A percentile compares a stretch with the other conserved stretches of the same genome.
Evolutionary conservation across 495 filamentous ascomycete genomes (phyloP).

Genomic region (Penicillium canescens): DNA sequence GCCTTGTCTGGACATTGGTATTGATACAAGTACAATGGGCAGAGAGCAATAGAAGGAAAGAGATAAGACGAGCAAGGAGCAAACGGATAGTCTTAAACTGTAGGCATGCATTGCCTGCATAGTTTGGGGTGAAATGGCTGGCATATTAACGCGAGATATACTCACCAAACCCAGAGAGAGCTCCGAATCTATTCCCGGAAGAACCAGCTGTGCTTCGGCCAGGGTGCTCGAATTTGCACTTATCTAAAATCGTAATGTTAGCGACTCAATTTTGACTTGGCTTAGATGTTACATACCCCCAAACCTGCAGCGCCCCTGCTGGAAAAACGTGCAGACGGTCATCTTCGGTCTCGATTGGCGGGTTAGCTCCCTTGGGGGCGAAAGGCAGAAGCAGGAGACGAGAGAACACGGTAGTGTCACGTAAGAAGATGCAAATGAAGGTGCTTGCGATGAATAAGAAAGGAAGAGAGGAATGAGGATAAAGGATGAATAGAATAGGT

Average conservation of each 20-base stretch:
- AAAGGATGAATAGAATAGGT: no score
- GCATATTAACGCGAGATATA: slow-evolving; percentile 4
- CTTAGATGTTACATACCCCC: slow-evolving; percentile 50
- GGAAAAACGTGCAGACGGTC: slow-evolving; percentile 70
- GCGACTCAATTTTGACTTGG: background rate
- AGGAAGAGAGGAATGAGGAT: no score
- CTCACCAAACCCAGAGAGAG: slow-evolving; percentile 41
- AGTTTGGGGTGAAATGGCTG: background rate
- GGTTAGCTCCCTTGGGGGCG: background rate
- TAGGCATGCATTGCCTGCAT: background rate
- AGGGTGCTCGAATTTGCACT: slow-evolving; percentile 58
- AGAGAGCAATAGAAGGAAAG: background rate
- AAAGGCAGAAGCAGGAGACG: background rate
- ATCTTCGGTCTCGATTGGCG: slow-evolving; percentile 32
- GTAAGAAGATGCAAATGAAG: no score
- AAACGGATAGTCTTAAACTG: background rate
- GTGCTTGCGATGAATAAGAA: no score
- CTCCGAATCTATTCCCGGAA: slow-evolving; percentile 46
- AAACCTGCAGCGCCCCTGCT: slow-evolving; percentile 70
- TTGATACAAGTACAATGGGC: background rate
- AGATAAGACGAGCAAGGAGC: background rate
- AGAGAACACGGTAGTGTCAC: no score
- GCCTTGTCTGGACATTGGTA: background rate
- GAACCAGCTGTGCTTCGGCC: slow-evolving; percentile 25
- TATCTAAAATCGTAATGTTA: slow-evolving; percentile 36